A percentile compares a stretch with the other conserved stretches of the same genome.
Conservation (phyloP, 306 rosid species). For the Vicia faba region DNA sequence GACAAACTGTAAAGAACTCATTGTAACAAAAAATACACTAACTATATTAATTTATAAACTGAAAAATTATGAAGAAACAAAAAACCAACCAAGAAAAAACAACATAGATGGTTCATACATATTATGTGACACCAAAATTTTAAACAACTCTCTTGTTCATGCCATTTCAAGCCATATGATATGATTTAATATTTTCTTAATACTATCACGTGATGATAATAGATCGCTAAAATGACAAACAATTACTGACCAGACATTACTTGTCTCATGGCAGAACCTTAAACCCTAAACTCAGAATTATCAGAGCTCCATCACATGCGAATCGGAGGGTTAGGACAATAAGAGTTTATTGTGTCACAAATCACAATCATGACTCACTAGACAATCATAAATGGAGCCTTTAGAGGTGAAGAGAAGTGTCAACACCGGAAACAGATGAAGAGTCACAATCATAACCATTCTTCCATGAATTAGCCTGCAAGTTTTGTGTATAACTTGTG, state of each 20-base stretch:
- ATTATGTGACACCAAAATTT: constrained; percentile 26
- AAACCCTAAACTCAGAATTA: neutral
- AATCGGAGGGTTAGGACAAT: neutral
- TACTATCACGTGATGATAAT: constrained; percentile 18
- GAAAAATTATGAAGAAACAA: constrained; percentile 16
- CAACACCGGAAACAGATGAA: constrained; percentile 57
- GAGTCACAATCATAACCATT: constrained; percentile 41
- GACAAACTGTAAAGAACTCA: constrained; percentile 3
- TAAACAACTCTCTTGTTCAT: constrained; percentile 33
- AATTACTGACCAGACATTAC: neutral
- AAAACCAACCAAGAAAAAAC: constrained; percentile 21
- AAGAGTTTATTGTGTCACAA: constrained; percentile 33
- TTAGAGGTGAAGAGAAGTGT: constrained; percentile 93
- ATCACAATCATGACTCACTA: constrained; percentile 28
- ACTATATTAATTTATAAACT: constrained; percentile 27
- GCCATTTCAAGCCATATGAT: constrained; percentile 32
- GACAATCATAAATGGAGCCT: constrained; percentile 13
- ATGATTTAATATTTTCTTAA: constrained; percentile 3
- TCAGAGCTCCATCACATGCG: neutral
- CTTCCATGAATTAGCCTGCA: constrained; percentile 37
- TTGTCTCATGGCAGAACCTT: neutral
- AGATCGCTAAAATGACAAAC: constrained; percentile 26
- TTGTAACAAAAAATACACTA: constrained; percentile 26
- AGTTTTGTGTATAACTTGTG: constrained; percentile 27
- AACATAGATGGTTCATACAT: constrained; percentile 32